Base-by-base conservation (phyloP, 106 monocot genomes). In the Alisma plantagoaquatica region DNA sequence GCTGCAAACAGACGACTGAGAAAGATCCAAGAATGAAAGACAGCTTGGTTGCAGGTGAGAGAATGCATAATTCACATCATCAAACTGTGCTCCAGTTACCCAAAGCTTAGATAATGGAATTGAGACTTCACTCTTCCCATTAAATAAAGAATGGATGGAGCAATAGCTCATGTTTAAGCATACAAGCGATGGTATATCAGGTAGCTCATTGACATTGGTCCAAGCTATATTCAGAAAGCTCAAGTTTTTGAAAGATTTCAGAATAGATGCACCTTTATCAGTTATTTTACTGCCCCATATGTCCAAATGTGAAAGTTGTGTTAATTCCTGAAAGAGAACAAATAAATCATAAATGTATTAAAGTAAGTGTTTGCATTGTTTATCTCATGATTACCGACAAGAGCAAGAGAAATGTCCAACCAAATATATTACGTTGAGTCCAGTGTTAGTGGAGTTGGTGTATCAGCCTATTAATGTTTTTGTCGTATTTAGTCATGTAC, bases 221-320 rank as follows among this genome's bases (percentile, higher is more conserved):
- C 84, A 96, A 45, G 88, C 80, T 43, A 96, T 31, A 78, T 82
- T 85, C 49, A 96, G 49, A 29, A 68, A 68, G 44, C 56, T 68
- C 69, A 96, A 66, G 41, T 27, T 68, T 10, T 88, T 69, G 42
- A 96, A 85, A n/a, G 27, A 43, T 54, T 66, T 48, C 32, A 96
- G 70, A 18, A 60, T 10, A 56, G 27, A 14, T 60, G 75, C 81
- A 64, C 89, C 84, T 32, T 55, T 21, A 23, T 85, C 62, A 14
- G 96, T 71, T 65, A 89, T 69, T 56, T 70, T 52, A 62, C 84
- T 81, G 27, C 89, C 96, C 96, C 96, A 89, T 63, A 89, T 19
- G 64, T 89, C 84, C 72, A 96, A 69, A 53, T 78, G 52, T 53
- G 88, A 81, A 8, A 96, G 75, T 27, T 58, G 55, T 66, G 75